Conservation (phyloP, 768 basidiomycete genomes). For the Rhodotorula kratochvilovae region DNA sequence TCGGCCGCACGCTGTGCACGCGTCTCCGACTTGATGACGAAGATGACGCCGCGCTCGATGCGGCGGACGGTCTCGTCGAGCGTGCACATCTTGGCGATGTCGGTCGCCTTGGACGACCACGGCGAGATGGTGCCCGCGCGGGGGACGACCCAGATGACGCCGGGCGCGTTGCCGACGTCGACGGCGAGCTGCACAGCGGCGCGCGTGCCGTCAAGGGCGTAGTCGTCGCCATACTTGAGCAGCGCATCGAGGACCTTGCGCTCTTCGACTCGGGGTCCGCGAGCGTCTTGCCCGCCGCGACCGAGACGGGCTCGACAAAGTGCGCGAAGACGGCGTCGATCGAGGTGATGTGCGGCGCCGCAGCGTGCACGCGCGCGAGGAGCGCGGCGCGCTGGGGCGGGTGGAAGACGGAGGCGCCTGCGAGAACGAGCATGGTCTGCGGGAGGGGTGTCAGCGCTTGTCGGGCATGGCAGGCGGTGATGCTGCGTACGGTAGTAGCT, state of each 20-base stretch:
- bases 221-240: constrained; percentile 77
- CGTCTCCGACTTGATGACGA: constrained; percentile 50
- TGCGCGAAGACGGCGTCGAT: constrained; percentile 84
- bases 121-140: constrained; percentile 79
- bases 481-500: neutral
- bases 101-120: constrained; percentile 98
- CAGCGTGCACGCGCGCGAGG: constrained; percentile 58
- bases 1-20: constrained; percentile 52
- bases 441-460: neutral
- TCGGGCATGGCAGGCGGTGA: too few relatives aligned
- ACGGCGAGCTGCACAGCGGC: constrained; percentile 42
- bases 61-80: constrained; percentile 68
- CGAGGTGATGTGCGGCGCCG: constrained; percentile 57
- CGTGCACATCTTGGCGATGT: constrained; percentile 83
- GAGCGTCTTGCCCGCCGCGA: constrained; percentile 52
- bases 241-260: constrained; percentile 63
- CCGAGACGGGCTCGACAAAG: constrained; percentile 60
- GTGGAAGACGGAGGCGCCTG: constrained; percentile 38
- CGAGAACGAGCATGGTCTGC: constrained; percentile 34
- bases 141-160: constrained; percentile 62
- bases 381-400: constrained; percentile 58
- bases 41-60: constrained; percentile 77
- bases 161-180: constrained; percentile 44
- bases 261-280: constrained; percentile 41
- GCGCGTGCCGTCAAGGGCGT: constrained; percentile 54